Percentiles rank a stretch among this genome's conserved stretches.
Conservation (phyloP, 805 yeast species). For the Lipomyces spencermartinsiae region DNA sequence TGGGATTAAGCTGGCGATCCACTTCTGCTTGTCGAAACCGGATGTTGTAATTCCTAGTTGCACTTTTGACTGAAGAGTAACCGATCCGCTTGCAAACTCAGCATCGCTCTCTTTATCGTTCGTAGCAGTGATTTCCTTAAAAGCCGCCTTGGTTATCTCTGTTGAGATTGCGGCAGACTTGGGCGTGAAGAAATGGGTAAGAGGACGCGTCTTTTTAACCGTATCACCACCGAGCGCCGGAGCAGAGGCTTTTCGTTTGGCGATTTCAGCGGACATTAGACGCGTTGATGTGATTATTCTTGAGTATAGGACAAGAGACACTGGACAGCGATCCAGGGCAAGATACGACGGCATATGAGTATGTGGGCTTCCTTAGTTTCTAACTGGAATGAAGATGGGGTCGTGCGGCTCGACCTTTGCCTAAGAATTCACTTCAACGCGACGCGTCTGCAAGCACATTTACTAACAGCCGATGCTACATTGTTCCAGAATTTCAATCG, state of each 20-base stretch:
- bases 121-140: neutral
- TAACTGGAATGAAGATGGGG: neutral
- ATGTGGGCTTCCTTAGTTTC: neutral
- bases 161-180: constrained; percentile 6
- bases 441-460: no score
- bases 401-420: neutral
- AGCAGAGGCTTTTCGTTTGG: constrained; percentile 25
- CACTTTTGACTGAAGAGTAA: neutral
- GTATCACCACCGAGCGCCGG: constrained; percentile 4
- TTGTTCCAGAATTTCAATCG: no score
- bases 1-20: constrained; percentile 56
- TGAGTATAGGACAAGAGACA: neutral
- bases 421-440: no score
- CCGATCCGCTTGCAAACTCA: neutral
- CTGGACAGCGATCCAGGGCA: neutral
- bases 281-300: neutral
- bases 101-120: neutral
- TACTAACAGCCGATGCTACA: no score
- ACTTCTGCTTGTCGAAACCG: constrained; percentile 56
- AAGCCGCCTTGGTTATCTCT: neutral
- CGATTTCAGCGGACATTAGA: constrained; percentile 8
- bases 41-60: neutral
- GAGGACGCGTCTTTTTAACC: constrained; percentile 25
- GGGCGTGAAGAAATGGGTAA: constrained; percentile 25
- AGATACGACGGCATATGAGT: neutral